phyloP scores from a whole-genome alignment of 352 stramenopile species.

The Blastocystis hominis region DNA sequence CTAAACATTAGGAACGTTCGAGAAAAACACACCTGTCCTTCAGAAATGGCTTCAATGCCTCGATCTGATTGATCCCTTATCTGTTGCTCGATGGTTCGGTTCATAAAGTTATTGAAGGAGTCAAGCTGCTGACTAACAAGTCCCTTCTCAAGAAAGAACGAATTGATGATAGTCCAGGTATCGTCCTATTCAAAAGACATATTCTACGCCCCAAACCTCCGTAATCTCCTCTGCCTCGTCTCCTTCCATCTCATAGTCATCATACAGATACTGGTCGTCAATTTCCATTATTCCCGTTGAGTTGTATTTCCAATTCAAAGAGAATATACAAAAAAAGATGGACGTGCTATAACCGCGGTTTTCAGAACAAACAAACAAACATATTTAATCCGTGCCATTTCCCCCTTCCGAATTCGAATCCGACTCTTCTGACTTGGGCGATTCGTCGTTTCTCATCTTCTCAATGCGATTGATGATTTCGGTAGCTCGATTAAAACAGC shows the following conservation, averaged over 20 bases:
- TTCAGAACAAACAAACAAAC: background rate
- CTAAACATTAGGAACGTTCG: background rate
- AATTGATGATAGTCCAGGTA: conserved; percentile 93
- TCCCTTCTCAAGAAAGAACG: conserved; percentile 98
- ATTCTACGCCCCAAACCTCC: background rate
- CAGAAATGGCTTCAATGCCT: conserved; percentile 45
- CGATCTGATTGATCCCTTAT: conserved; percentile 40
- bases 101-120: conserved; percentile 99
- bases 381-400: background rate
- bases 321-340: conserved; percentile 11
- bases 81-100: conserved; percentile 82
- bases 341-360: background rate
- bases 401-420: background rate
- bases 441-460: background rate
- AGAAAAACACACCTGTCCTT: conserved; percentile 16
- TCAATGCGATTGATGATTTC: background rate
- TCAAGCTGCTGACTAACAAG: conserved; percentile 98
- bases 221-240: conserved; percentile 46
- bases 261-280: conserved; percentile 4
- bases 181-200: conserved; percentile 76
- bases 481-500: conserved; percentile 77
- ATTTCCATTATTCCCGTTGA: conserved; percentile 23
- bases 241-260: conserved; percentile 33
- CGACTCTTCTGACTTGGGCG: background rate
- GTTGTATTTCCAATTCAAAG: background rate